Evolutionary conservation across 2,329 filamentous ascomycete species (phyloP), one percentile per base, ranked within the genome.

Genomic region (Ophiostoma tasmaniense): DNA sequence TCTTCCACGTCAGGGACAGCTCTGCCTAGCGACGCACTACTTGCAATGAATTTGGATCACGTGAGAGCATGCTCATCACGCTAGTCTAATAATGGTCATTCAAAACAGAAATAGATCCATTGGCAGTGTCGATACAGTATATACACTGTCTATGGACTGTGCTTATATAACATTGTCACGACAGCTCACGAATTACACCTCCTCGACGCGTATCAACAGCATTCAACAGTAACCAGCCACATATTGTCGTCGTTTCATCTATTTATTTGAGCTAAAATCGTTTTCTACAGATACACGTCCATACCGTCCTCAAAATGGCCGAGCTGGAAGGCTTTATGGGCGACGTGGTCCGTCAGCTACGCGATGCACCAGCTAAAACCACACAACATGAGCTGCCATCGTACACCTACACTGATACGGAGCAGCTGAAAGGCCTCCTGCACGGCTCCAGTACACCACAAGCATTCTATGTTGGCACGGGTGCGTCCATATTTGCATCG

Each of bases 381-480:
- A 64, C 65, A 5, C 64, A 68, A 11, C 33, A 64, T 67, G 81
- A 84, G 71, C 80, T 86, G 50, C 85, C 85, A 20, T 79, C 80
- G 52, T 83, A 85, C 75, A 79, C 82, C 72, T 75, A 79, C 65
- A 72, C 75, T 64, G 76, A 83, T 61, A 77, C 81, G 61, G 37
- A 64, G 2, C n/a, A 28, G 28, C n/a, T 25, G n/a, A 39, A 45
- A 22, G 6, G 37, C 30, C 66, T 17, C 17, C 79, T 89, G 68
- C 77, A 85, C 68, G 82, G 81, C 5, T 80, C 78, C 22, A 85
- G 84, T 69, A 74, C 73, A 1, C 82, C 81, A 0, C 78, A 76
- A 22, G 79, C 79, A 5, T 84, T 89, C 71, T 80, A 80, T 33
- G 76, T 88, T 20, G 87, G 87, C 69, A 89, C 85, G 0, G 87